These are phyloP conservation scores for Cyclocybe cylindracea DNA, from an alignment of 768 basidiomycete species.

Conservation along the genomic window DNA sequence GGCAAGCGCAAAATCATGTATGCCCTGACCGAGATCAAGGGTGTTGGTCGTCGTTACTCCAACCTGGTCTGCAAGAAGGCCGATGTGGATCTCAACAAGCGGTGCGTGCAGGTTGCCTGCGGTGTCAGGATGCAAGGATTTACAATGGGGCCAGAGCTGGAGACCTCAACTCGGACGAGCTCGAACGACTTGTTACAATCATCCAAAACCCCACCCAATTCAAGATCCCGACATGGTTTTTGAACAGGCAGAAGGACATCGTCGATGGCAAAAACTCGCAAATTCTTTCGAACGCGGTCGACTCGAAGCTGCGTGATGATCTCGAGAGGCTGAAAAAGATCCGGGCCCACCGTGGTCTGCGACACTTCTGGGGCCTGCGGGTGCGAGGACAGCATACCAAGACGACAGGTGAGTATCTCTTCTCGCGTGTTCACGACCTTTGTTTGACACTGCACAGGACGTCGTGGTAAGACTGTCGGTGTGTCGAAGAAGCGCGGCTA, in stretches of 20 bases:
- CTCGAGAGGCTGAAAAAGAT: conserved; percentile 99
- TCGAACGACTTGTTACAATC: conserved; percentile 98
- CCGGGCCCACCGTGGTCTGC: conserved; percentile 90
- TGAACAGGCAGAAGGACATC: conserved; percentile 99
- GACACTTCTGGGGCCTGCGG: conserved; percentile 93
- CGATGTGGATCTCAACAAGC: conserved; percentile 97
- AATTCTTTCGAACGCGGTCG: conserved; percentile 93
- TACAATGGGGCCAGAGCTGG: conserved; percentile 70
- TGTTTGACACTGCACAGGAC: conserved; percentile 48
- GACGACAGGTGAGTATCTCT: conserved; percentile 77
- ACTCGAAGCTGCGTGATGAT: conserved; percentile 98
- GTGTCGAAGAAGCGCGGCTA: conserved; percentile 88
- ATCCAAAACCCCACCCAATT: conserved; percentile 99
- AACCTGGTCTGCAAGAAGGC: conserved; percentile 99
- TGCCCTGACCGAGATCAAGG: conserved; percentile 99
- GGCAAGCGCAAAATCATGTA: conserved; percentile 99
- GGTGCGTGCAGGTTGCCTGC: conserved; percentile 51
- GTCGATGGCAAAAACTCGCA: conserved; percentile 97
- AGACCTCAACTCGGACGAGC: conserved; percentile 98
- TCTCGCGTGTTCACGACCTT: neutral
- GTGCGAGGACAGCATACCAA: conserved; percentile 99
- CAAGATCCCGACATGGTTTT: conserved; percentile 99
- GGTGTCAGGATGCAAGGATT: neutral
- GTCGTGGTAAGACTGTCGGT: conserved; percentile 95
- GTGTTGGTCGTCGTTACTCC: conserved; percentile 98